Evolutionary conservation across 2,329 filamentous ascomycete species (phyloP), one percentile per base, ranked within the genome.

Genomic region (Botrytis sinoallii): DNA sequence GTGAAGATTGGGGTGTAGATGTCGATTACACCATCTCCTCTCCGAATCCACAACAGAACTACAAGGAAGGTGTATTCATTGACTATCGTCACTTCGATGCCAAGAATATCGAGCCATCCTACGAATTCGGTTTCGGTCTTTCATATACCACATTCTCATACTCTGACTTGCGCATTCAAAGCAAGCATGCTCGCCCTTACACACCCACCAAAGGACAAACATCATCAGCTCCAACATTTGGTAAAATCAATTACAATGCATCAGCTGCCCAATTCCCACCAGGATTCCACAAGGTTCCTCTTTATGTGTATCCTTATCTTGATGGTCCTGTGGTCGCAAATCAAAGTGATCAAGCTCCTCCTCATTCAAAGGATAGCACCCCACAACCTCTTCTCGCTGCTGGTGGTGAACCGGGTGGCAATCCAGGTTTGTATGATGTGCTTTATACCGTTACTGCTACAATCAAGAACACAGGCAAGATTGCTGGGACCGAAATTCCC

Each of bases 71-170:
- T 22, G 86, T 92, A 71, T 93, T 95, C 82, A 94, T 97, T 79
- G 93, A 96, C 82, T 93, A 94, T 83, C 88, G 92, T 59, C 85
- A 91, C 77, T 93, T 96, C 70, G 93, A 97, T 83, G 79, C 83
- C 1, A 81, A 84, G 59, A 82, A 88, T 76, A 87, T 89, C 74
- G 87, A 88, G 8, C 92, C 93, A 1, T 88, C 92, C 74, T 96
- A 91, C 82, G 93, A 95, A 79, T 97, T 96, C 77, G 93, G 93
- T 16, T 92, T 88, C 79, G 94, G 94, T 70, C 84, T 97, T 25
- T 92, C 89, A 6, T 97, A 96, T 85, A 93, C 93, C 1, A 93
- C 86, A 1, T 95, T 95, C 80, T 82, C 88, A 68, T 94, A 94
- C 84, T 89, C 91, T 32, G 85, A 92, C 80, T 83, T 96, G 77